Evolutionary conservation across 345 rosid species (phyloP).

Genomic region (Citrus unshiu): DNA sequence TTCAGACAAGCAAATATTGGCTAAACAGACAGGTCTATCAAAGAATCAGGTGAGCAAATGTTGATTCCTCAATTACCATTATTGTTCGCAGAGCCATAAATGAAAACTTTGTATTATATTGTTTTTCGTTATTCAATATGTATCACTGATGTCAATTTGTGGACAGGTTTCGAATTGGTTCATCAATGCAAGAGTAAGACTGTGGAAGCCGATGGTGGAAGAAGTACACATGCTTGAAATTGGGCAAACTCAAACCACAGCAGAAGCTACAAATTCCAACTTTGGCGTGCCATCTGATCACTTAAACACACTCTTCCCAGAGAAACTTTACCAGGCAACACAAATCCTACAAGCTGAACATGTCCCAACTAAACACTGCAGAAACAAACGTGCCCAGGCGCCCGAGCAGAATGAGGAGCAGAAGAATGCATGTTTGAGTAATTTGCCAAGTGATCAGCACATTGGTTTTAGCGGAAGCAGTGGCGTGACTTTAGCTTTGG

Average conservation of each 20-base stretch:
- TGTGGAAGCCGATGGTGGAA: slow-evolving; percentile 53
- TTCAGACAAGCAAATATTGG: slow-evolving; percentile 38
- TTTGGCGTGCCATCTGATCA: slow-evolving; percentile 4
- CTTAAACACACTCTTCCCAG: background rate
- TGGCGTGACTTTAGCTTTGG: slow-evolving; percentile 26
- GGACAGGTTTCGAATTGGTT: slow-evolving; percentile 46
- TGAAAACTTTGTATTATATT: background rate
- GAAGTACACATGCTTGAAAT: slow-evolving; percentile 38
- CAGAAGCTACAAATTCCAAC: slow-evolving; percentile 2
- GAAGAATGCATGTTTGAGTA: background rate
- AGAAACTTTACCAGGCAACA: background rate
- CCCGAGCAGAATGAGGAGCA: background rate
- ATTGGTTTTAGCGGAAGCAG: slow-evolving; percentile 8
- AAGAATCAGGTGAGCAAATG: slow-evolving; percentile 31
- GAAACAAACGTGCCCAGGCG: background rate
- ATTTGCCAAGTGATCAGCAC: slow-evolving; percentile 4
- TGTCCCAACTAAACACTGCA: slow-evolving; percentile 16
- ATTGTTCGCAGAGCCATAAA: background rate
- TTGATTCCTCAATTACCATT: background rate
- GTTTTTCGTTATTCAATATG: background rate
- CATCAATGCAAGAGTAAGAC: slow-evolving; percentile 43
- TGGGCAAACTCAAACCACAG: slow-evolving; percentile 15
- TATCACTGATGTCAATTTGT: background rate
- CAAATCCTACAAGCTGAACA: background rate
- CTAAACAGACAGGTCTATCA: slow-evolving; percentile 39